Conservation (phyloP, 495 filamentous ascomycete species). For the Hyaloscypha hepaticicola region DNA sequence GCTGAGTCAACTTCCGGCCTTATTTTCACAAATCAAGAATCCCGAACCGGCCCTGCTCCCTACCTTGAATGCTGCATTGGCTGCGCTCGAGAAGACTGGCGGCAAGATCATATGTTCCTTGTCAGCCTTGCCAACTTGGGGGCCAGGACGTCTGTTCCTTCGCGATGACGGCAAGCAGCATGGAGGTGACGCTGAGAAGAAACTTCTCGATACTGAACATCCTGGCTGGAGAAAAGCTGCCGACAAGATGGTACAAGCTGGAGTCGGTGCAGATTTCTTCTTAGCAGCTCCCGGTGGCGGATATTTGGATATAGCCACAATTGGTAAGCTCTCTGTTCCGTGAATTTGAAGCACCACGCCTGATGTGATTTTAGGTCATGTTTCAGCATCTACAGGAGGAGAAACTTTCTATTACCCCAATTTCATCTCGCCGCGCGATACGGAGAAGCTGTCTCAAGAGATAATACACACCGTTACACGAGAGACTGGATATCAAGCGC, state of each 20-base stretch:
- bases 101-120: slow-evolving; percentile 92
- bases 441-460: slow-evolving; percentile 79
- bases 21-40: slow-evolving; percentile 84
- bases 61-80: slow-evolving; percentile 75
- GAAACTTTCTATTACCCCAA: slow-evolving; percentile 96
- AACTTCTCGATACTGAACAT: slow-evolving; percentile 88
- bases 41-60: slow-evolving; percentile 87
- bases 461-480: slow-evolving; percentile 84
- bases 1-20: slow-evolving; percentile 72
- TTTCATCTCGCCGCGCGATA: slow-evolving; percentile 84
- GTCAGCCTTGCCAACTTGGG: slow-evolving; percentile 81
- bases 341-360: neutral
- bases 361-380: slow-evolving; percentile 51
- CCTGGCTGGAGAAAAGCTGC: slow-evolving; percentile 78
- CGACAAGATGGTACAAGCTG: slow-evolving; percentile 82
- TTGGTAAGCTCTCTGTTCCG: slow-evolving; percentile 60
- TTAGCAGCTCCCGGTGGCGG: slow-evolving; percentile 83
- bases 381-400: slow-evolving; percentile 78
- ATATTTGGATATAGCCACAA: slow-evolving; percentile 92
- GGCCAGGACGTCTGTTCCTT: slow-evolving; percentile 77
- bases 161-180: slow-evolving; percentile 87
- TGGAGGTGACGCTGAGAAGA: slow-evolving; percentile 86
- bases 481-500: slow-evolving; percentile 92
- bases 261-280: slow-evolving; percentile 91
- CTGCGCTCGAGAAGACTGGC: slow-evolving; percentile 78